Conservation (phyloP, 108 stramenopile genomes). For the Craspedostauros australis region DNA sequence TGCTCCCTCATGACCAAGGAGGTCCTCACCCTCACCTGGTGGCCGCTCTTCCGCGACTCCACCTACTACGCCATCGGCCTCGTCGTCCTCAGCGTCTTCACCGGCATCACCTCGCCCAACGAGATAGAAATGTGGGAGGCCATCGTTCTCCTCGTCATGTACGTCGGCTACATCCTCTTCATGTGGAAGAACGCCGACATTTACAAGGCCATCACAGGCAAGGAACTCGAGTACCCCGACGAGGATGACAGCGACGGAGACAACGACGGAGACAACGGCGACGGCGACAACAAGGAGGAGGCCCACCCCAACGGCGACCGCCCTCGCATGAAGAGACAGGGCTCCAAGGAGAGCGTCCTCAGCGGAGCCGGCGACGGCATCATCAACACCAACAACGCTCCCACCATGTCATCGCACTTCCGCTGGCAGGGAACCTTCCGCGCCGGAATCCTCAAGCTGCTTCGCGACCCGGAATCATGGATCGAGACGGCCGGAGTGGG, state of each 20-base stretch:
- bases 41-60: constrained; percentile 77
- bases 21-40: constrained; percentile 70
- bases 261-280: constrained; percentile 3
- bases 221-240: constrained; percentile 28
- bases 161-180: constrained; percentile 67
- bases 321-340: not conserved
- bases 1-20: constrained; percentile 64
- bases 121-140: constrained; percentile 71
- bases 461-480: constrained; percentile 56
- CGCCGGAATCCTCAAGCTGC: constrained; percentile 63
- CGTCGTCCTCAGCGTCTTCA: constrained; percentile 45
- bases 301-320: constrained; percentile 4
- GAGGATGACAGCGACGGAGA: constrained; percentile 12
- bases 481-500: constrained; percentile 63
- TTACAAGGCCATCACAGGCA: constrained; percentile 51
- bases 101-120: constrained; percentile 30
- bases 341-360: constrained; percentile 14
- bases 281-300: not conserved
- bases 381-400: too few species aligned
- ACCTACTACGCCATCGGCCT: constrained; percentile 59
- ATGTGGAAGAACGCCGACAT: constrained; percentile 64
- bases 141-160: constrained; percentile 60
- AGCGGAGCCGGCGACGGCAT: constrained; percentile 3
- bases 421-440: constrained; percentile 64
- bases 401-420: too few species aligned